A percentile compares a stretch with the other conserved stretches of the same genome.
Conservation (phyloP, 2,329 filamentous ascomycete genomes). For the Lithohypha guttulata region DNA sequence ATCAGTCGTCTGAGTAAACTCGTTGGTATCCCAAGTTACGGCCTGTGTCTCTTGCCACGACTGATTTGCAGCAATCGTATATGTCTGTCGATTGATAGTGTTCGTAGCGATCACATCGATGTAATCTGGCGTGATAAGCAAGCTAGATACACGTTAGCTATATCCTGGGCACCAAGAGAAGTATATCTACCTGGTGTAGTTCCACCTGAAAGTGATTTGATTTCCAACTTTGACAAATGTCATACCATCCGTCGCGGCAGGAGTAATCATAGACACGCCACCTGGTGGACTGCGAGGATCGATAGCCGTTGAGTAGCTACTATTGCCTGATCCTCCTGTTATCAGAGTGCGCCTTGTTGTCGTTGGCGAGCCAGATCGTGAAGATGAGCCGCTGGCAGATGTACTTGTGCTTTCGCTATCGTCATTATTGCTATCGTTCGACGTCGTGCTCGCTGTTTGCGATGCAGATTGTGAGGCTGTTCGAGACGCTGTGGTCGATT, state of each 20-base stretch:
- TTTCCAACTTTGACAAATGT: constrained; percentile 54
- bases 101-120: constrained; percentile 54
- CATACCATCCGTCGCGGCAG: constrained; percentile 37
- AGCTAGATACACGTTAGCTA: constrained; percentile 12
- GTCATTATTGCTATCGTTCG: constrained; percentile 12
- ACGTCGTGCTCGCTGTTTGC: constrained; percentile 11
- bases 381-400: background rate
- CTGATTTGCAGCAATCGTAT: constrained; percentile 52
- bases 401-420: background rate
- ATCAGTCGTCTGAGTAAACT: constrained; percentile 40
- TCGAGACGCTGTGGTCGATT: constrained; percentile 11
- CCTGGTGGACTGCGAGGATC: constrained; percentile 46
- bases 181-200: constrained; percentile 46
- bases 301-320: constrained; percentile 31
- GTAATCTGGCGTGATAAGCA: constrained; percentile 46
- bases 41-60: constrained; percentile 41
- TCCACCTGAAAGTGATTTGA: constrained; percentile 55
- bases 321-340: constrained; percentile 16
- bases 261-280: constrained; percentile 52
- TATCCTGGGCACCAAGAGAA: background rate
- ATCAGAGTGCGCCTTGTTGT: background rate
- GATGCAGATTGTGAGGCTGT: constrained; percentile 12
- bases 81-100: constrained; percentile 46
- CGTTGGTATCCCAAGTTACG: constrained; percentile 51
- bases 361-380: constrained; percentile 2